These are phyloP conservation scores for Manihot esculenta DNA, from an alignment of 441 rosid species.

Conservation along the genomic window DNA sequence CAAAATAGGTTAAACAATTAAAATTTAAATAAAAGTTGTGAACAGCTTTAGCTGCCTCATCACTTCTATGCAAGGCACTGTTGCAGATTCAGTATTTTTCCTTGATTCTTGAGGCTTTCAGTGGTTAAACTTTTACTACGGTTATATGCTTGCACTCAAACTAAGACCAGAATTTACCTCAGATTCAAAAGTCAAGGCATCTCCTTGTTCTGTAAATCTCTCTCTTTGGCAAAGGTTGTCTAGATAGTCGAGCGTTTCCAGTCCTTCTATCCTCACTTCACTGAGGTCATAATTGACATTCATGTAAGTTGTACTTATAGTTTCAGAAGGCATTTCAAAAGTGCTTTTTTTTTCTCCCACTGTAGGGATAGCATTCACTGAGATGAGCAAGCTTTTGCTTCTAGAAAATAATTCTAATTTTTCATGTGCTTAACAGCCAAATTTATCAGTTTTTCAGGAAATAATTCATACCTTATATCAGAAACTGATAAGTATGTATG, in stretches of 20 bases:
- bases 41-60: too few species aligned
- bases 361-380: too few species aligned
- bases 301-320: not conserved
- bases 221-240: constrained; percentile 37
- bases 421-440: not conserved
- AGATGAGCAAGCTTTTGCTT: not conserved
- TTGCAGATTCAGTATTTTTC: too few species aligned
- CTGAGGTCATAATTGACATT: constrained; percentile 22
- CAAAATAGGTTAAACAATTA: not conserved
- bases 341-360: too few species aligned
- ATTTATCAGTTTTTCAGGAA: not conserved
- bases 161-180: constrained; percentile 26
- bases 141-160: not conserved
- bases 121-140: not conserved
- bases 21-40: not conserved
- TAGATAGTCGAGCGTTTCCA: constrained; percentile 40
- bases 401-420: not conserved
- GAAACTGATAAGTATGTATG: constrained; percentile 88
- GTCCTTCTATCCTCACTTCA: constrained; percentile 43
- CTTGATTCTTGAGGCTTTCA: too few species aligned
- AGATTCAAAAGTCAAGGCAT: constrained; percentile 38
- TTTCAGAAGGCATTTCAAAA: too few species aligned
- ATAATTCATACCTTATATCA: constrained; percentile 67
- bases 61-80: too few species aligned
- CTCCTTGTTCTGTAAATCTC: constrained; percentile 42